Percentiles rank a stretch among this genome's conserved stretches.
These are phyloP conservation scores for Nannochloropsis salina DNA, from an alignment of 108 stramenopile species.

Conservation along the genomic window DNA sequence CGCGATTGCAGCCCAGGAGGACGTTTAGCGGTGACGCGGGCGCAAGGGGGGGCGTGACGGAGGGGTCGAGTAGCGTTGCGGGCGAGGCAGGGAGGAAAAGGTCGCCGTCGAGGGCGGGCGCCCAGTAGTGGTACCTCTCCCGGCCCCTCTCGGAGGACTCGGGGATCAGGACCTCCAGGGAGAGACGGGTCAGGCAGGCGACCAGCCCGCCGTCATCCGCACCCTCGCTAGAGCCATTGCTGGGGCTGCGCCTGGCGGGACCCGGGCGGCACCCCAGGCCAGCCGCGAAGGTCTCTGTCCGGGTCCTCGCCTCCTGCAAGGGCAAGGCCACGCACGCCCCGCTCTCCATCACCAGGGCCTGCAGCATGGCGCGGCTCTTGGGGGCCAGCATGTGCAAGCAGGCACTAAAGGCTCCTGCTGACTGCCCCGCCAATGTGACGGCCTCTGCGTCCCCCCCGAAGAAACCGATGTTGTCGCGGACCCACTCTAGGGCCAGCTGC, in stretches of 20 bases:
- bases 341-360: background rate
- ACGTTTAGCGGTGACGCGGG: background rate
- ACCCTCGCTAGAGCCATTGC: background rate
- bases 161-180: background rate
- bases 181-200: background rate
- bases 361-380: background rate
- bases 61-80: background rate
- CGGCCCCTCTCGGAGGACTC: background rate
- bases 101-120: background rate
- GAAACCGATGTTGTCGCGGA: background rate
- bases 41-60: background rate
- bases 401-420: background rate
- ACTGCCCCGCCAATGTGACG: background rate
- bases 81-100: background rate
- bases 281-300: background rate
- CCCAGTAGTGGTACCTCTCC: background rate
- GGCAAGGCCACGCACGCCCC: background rate
- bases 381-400: background rate
- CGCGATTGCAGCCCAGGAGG: background rate
- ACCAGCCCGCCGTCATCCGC: background rate
- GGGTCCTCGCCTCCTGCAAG: background rate
- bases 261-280: background rate
- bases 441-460: background rate
- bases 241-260: background rate
- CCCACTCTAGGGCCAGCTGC: conserved; percentile 19